Base-by-base conservation (phyloP, 2,329 filamentous ascomycete species). In the Pseudocercospora eumusae region DNA sequence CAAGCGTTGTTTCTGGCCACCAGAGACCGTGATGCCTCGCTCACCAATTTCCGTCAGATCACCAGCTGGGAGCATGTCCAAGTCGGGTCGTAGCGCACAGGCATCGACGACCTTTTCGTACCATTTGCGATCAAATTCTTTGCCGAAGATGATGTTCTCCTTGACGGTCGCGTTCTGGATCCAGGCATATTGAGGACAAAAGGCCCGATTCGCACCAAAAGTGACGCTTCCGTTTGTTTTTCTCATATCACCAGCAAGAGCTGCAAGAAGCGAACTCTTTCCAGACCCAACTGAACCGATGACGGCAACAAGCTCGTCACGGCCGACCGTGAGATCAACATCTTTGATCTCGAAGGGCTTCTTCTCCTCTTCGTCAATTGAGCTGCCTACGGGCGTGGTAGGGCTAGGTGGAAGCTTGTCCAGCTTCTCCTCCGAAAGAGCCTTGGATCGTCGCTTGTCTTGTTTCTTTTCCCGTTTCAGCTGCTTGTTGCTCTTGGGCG, bases 111-210 rank as follows among this genome's bases (percentile, higher is more conserved):
- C 92, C 56, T 89, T 79, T 49, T 88, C 83, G 72, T 96, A 96
- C 93, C 93, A 96, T 2, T 80, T 78, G 61, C 83, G 83, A 57
- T 96, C 83, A 64, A 68, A 85, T 74, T 83, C 80, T 82, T 92
- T 93, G 10, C 93, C 93, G 71, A 98, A 98, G 0, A 92, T 77
- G 62, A 99, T 96, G 71, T 99, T 99, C 33, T 96, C 86, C 64
- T 86, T 87, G 3, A 98, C 84, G 0, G 89, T 91, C 0, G 92
- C 84, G 71, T 98, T 98, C 73, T 98, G 93, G 54, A 99, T 96
- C 95, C 95, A 99, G 0, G 95, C 91, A 72, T 96, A 96, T 74
- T 99, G 93, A 0, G 93, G 93, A 68, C 95, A 98, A 71, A 96
- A 97, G 0, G 93, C 91, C 64, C 93, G 83, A 2, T 87, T 88